Conservation (phyloP, 108 stramenopile species). For the Nannochloropsis granulata region DNA sequence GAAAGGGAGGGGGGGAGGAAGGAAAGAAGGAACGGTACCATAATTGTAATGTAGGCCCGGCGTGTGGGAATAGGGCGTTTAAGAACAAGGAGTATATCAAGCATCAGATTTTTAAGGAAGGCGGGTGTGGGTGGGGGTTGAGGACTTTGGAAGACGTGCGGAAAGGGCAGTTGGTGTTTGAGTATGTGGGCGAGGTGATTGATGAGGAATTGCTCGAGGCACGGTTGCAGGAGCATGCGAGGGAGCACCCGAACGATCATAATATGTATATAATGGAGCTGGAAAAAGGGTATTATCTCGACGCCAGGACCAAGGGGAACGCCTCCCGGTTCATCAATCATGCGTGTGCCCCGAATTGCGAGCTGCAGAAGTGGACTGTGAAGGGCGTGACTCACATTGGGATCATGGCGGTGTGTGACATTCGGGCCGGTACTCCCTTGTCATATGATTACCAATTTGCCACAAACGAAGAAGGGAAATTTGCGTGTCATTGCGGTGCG, state of each 20-base stretch:
- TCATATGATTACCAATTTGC: slow-evolving; percentile 70
- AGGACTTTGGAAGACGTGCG: slow-evolving; percentile 48
- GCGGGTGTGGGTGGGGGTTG: slow-evolving; percentile 76
- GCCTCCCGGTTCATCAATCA: slow-evolving; percentile 82
- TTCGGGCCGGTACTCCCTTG: slow-evolving; percentile 58
- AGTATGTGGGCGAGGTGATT: slow-evolving; percentile 78
- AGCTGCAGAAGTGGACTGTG: slow-evolving; percentile 59
- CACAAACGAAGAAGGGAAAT: slow-evolving; percentile 26
- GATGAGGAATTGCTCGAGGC: slow-evolving; percentile 47
- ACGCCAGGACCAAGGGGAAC: slow-evolving; percentile 67
- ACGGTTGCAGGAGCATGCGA: slow-evolving; percentile 50
- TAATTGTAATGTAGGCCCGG: slow-evolving; percentile 56
- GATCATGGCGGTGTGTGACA: slow-evolving; percentile 55
- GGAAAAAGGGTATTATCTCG: slow-evolving; percentile 61
- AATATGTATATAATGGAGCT: slow-evolving; percentile 88
- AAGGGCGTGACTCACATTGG: slow-evolving; percentile 61
- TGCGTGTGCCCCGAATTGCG: slow-evolving; percentile 61
- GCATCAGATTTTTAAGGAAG: slow-evolving; percentile 56
- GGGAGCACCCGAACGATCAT: slow-evolving; percentile 69
- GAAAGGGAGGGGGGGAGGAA: neutral
- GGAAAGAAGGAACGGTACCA: slow-evolving; percentile 37
- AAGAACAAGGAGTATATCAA: slow-evolving; percentile 45
- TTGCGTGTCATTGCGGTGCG: slow-evolving; percentile 30
- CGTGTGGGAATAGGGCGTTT: slow-evolving; percentile 67
- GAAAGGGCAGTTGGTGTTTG: slow-evolving; percentile 56